phyloP scores from a whole-genome alignment of 148 eudicot genomes.

The Amaranthus hypochondriacus region DNA sequence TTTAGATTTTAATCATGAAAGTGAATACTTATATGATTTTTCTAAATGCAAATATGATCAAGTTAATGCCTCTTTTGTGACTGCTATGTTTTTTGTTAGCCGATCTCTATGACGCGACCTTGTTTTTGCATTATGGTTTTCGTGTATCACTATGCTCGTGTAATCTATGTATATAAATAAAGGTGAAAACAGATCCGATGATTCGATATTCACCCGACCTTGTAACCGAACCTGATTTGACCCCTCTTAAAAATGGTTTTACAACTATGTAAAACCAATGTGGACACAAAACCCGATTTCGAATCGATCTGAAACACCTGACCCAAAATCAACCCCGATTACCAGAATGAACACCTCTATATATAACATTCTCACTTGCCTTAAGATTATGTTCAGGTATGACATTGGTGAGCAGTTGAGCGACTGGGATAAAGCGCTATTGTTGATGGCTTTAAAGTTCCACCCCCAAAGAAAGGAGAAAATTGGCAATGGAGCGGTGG shows the following conservation, averaged over 20 bases:
- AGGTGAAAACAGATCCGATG: too few species aligned
- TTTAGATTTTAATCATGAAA: neutral
- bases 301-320: too few species aligned
- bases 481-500: slow-evolving; percentile 61
- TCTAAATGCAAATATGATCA: neutral
- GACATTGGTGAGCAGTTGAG: slow-evolving; percentile 42
- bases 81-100: neutral
- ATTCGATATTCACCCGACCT: too few species aligned
- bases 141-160: slow-evolving; percentile 7
- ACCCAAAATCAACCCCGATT: too few species aligned
- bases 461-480: slow-evolving; percentile 74
- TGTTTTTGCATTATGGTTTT: too few species aligned
- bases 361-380: slow-evolving; percentile 8
- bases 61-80: neutral
- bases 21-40: neutral
- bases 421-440: slow-evolving; percentile 44
- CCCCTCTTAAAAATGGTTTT: too few species aligned
- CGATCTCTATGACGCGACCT: too few species aligned
- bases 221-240: too few species aligned
- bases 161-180: neutral
- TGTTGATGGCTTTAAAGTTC: slow-evolving; percentile 55
- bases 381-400: slow-evolving; percentile 41
- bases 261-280: too few species aligned
- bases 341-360: too few species aligned
- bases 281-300: too few species aligned